Base-by-base conservation (phyloP, 2,329 filamentous ascomycete species). In the Didymella glomerata region DNA sequence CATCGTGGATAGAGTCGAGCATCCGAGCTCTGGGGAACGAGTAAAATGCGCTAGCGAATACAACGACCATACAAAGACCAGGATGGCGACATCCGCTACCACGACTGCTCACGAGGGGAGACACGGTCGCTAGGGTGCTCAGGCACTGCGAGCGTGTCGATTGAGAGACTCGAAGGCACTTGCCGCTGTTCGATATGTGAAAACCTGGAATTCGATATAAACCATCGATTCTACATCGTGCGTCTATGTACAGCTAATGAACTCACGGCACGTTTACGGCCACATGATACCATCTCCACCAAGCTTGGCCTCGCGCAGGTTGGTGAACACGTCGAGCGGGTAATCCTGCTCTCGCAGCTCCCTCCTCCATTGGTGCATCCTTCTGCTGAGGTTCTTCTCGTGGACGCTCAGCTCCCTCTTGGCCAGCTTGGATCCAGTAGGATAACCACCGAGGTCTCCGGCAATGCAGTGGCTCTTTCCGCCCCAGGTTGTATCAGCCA, bases 401-500 rank as follows among this genome's bases (percentile, higher is more conserved):
- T 65, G 51, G 0, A 58, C 57, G 2, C 60, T 67, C 65, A 71
- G 41, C 51, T 68, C 69, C 57, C 68, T 68, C 64, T 68, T 69
- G n/a, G 55, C 58, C 50, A 64, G 63, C 52, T 58, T 61, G 20
- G 63, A 62, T n/a, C 57, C 52, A 38, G 63, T 63, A 25, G 54
- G 47, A 13, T 64, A 60, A 20, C 59, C 67, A 22, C 61, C 68
- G 1, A 78, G 51, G 14, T 60, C 60, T 7, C 74, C 76, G 18
- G 73, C 75, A 40, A 78, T 44, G 54, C 76, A 78, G 55, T 71
- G 67, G 57, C 52, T 72, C 58, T 66, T 64, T 0, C 57, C 67
- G 16, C 71, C 74, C 72, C 74, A 77, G 8, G 75, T 62, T 14
- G 71, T 67, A 42, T 78, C 75, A 16, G 73, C 75, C 41, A 69